Evolutionary conservation across 2,329 filamentous ascomycete genomes (phyloP).

Genomic region (Lithohypha guttulata): DNA sequence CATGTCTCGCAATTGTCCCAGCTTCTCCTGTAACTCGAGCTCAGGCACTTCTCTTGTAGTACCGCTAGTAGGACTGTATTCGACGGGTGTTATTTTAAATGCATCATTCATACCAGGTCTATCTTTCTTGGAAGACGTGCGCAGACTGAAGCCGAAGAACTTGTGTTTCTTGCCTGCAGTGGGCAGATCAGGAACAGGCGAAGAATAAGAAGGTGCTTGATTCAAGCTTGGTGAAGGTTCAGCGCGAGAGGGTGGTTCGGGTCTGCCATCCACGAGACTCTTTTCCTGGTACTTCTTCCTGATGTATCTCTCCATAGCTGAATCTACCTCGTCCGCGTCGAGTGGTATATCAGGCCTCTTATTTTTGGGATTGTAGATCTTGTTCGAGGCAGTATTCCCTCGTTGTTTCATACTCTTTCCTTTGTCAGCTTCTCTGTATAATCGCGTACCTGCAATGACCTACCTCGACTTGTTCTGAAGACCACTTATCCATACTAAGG

Average conservation of each 20-base stretch:
- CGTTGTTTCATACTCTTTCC: conserved; percentile 82
- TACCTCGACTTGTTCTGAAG: conserved; percentile 91
- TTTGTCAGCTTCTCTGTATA: conserved; percentile 12
- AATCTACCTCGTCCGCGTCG: conserved; percentile 84
- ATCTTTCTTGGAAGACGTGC: conserved; percentile 46
- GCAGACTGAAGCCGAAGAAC: conserved; percentile 54
- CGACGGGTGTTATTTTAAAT: conserved; percentile 19
- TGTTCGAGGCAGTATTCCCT: conserved; percentile 78
- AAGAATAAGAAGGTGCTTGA: conserved; percentile 33
- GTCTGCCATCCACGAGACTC: conserved; percentile 39
- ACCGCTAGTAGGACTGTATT: conserved; percentile 16
- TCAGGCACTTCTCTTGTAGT: conserved; percentile 16
- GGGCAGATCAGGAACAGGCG: conserved; percentile 40
- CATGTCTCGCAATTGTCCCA: conserved; percentile 74
- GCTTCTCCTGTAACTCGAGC: conserved; percentile 58
- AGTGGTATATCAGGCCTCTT: conserved; percentile 73
- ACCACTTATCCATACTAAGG: conserved; percentile 96
- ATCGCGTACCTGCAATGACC: conserved; percentile 2
- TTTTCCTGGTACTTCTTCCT: conserved; percentile 80
- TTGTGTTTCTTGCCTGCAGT: conserved; percentile 45
- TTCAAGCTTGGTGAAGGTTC: conserved; percentile 29
- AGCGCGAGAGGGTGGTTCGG: conserved; percentile 28
- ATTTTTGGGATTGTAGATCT: conserved; percentile 77
- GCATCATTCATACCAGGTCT: conserved; percentile 22
- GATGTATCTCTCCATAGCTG: conserved; percentile 91